Evolutionary conservation across 805 yeast genomes (phyloP), one percentile per base, ranked within the genome.

Genomic region (Tetrapisispora phaffii): DNA sequence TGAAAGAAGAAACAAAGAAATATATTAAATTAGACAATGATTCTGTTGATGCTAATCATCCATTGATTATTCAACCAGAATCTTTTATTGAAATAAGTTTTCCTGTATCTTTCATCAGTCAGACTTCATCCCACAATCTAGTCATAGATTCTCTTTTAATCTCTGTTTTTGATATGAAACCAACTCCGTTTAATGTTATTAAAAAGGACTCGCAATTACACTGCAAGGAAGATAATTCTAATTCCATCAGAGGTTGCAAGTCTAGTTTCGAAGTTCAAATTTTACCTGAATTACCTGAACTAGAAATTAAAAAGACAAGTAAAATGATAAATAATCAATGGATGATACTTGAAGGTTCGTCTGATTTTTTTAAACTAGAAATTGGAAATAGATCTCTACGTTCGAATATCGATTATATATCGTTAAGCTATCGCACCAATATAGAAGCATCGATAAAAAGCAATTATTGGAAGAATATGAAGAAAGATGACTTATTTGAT

Each of bases 61-160:
- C 66, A 7, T 56, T 68, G 29, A 53, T 59, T 2, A 51, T 77
- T 9, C 62, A 62, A 42, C 66, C 79, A 1, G 65, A 60, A 35
- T 58, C 74, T 0, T 47, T 63, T 3, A 54, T 64, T 3, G 50
- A 57, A 4, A 57, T 82, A 6, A 59, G 69, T 15, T 20, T 59
- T 10, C 58, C 59, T 2, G 28, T 60, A 8, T 39, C 42, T 1
- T 44, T 60, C 33, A 49, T 45, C n/a, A 50, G 47, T 16, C 42
- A 55, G 1, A 55, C 64, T 2, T 8, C 41, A 10, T 38, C 49
- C 13, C 38, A 40, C 1, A 28, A 44, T 23, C 51, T 47, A 17
- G 32, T 26, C 3, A 47, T 60, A 12, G 42, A 48, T 13, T 46
- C 55, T 1, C 24, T 62, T 8, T 29, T 41, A 1, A 35, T 60